Base-by-base conservation (phyloP, 805 yeast species). In the Candida yuanshanica region DNA sequence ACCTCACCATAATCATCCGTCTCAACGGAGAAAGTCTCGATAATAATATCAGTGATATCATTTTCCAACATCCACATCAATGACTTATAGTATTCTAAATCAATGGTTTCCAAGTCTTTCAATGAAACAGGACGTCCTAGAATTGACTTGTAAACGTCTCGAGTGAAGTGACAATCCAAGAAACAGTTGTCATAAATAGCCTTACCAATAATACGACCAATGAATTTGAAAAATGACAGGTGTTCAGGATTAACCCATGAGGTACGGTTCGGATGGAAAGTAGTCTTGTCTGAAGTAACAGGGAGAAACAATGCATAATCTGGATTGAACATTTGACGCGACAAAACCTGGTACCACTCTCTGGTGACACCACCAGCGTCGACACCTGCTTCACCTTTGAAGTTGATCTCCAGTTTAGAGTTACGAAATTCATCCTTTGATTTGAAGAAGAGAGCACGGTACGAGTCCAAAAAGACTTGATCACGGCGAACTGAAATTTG, bases 291-390 rank as follows among this genome's bases (percentile, higher is more conserved):
- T 7, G 95, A 77, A 0, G 95, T 85, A 34, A 89, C 95, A 0
- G 98, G 96, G 1, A 83, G 70, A 59, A 91, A 93, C 47, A 93
- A 66, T 0, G 96, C 97, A 65, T 89, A 89, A 55, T 88, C 95
- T 0, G 98, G 95, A 58, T 91, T 89, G 65, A 93, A 88, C 87
- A 93, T 90, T 59, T 91, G 97, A 47, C 96, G 72, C 0, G 96
- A 81, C 36, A 93, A 64, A 5, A 90, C 95, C 59, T 90, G 97
- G 56, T 83, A 90, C 99, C 99, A 93, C 60, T 93, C 99, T 55
- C 99, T 72, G 0, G 97, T 86, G 13, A 93, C 81, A 32, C 99
- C 99, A 51, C 99, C 99, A 4, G 96, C 99, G 69, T 93, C 99
- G 37, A 93, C 86, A 51, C 98, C 99, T 41, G 83, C 83, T 62